Conservation (phyloP, 495 filamentous ascomycete species). For the Podospora bellae-mahoneyi region DNA sequence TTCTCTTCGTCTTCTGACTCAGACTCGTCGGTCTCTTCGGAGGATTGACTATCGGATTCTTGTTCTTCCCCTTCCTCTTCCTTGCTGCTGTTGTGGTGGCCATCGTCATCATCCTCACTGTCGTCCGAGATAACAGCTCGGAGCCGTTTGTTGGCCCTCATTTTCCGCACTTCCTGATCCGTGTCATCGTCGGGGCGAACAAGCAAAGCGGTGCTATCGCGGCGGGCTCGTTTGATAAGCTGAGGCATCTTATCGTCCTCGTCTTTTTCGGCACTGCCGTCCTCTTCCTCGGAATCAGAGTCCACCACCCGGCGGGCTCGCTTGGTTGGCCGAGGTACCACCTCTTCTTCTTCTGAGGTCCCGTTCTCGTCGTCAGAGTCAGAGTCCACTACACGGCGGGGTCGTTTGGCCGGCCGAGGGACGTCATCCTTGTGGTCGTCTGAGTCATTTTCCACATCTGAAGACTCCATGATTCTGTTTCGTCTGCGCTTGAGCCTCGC, state of each 20-base stretch:
- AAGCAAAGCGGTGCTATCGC: background rate
- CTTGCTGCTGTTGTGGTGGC: background rate
- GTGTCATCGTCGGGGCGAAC: slow-evolving; percentile 20
- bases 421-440: background rate
- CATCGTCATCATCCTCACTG: background rate
- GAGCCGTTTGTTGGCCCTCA: background rate
- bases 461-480: background rate
- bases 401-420: background rate
- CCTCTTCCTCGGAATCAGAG: slow-evolving; percentile 18
- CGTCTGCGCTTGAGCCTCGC: background rate
- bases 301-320: slow-evolving; percentile 16
- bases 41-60: background rate
- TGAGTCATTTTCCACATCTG: background rate
- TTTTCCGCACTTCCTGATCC: slow-evolving; percentile 8
- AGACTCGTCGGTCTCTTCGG: background rate
- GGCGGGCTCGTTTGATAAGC: background rate
- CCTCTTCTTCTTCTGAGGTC: background rate
- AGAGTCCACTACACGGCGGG: slow-evolving; percentile 2
- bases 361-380: background rate
- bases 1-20: background rate
- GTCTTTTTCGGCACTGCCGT: background rate
- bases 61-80: background rate
- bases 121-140: background rate
- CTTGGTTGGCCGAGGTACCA: background rate
- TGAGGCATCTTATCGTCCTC: background rate